Evolutionary conservation across 305 asterid genomes (phyloP), one percentile per base, ranked within the genome.

Genomic region (Caryopteris hybrid): DNA sequence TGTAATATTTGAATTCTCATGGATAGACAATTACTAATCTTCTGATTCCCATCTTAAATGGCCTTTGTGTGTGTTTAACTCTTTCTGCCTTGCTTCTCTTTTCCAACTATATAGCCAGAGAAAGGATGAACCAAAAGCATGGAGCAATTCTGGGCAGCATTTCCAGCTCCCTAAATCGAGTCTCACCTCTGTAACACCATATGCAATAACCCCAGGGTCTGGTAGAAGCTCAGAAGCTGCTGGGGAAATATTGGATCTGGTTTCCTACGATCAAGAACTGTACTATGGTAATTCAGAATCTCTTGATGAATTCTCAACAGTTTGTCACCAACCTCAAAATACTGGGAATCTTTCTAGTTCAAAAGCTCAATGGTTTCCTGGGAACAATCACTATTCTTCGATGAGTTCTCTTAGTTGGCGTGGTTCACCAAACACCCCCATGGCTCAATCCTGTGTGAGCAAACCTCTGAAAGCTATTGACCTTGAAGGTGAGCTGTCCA

Each of bases 151-250:
- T 55, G 85, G 76, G 51, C 73, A 71, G 71, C 60, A 60, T 74
- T 78, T 76, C 23, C 83, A 66, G 77, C 78, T 92, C 10, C 86
- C 91, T 16, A 88, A 84, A 56, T 60, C 92, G 52, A 78, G 72
- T 62, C 70, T 54, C 42, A 61, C 74, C 60, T 71, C 69, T 43
- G 23, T 45, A 62, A 69, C 73, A 18, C 68, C 84, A 48, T 69
- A 68, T 56, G 76, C 47, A 58, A 62, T 70, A 56, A 76, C 77
- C 60, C 74, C 76, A 7, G 72, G 36, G 56, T 71, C 82, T 22
- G 73, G 79, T 61, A 47, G 39, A 58, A 75, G 53, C 71, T 71
- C 73, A 48, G 86, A 75, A 73, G 56, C 72, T 69, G 25, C 74
- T 18, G 61, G 41, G 39, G 92, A 69, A 52, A 62, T 74, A 51